Conservation (phyloP, 345 rosid species). For the Capsella bursapastoris region DNA sequence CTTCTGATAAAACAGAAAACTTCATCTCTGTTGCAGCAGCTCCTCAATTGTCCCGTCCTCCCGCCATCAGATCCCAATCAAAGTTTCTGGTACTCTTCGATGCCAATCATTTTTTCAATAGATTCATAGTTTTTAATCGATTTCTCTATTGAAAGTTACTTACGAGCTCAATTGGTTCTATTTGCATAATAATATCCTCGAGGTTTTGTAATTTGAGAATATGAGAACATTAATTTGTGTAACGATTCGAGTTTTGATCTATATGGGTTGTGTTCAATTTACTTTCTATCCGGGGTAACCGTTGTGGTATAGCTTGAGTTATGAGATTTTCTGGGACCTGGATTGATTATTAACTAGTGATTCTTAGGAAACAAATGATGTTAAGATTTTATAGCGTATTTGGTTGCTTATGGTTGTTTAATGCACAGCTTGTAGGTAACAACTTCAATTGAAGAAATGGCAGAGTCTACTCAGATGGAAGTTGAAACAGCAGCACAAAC, state of each 20-base stretch:
- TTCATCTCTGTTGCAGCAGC: constrained; percentile 4
- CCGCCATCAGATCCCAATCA: constrained; percentile 10
- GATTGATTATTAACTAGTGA: not conserved
- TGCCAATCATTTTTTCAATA: not conserved
- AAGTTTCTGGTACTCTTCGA: not conserved
- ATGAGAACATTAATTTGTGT: too few relatives aligned
- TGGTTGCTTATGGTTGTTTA: not conserved
- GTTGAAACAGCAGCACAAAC: constrained; percentile 44
- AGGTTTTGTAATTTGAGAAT: not conserved
- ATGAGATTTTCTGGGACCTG: not conserved
- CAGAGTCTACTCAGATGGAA: constrained; percentile 55
- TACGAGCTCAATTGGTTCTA: not conserved
- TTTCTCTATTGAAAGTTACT: not conserved
- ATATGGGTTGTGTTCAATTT: not conserved
- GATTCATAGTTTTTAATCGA: not conserved
- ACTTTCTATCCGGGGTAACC: too few relatives aligned
- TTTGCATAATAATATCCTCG: not conserved
- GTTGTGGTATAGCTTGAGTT: too few relatives aligned
- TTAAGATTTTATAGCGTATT: not conserved
- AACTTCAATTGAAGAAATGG: constrained; percentile 18
- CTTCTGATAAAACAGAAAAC: not conserved
- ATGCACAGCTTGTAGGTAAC: not conserved
- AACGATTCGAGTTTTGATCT: not conserved
- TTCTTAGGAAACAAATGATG: not conserved
- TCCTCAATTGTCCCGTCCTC: constrained; percentile 10